Base-by-base conservation (phyloP, 1,139 yeast genomes). In the Petasospora fabianii region DNA sequence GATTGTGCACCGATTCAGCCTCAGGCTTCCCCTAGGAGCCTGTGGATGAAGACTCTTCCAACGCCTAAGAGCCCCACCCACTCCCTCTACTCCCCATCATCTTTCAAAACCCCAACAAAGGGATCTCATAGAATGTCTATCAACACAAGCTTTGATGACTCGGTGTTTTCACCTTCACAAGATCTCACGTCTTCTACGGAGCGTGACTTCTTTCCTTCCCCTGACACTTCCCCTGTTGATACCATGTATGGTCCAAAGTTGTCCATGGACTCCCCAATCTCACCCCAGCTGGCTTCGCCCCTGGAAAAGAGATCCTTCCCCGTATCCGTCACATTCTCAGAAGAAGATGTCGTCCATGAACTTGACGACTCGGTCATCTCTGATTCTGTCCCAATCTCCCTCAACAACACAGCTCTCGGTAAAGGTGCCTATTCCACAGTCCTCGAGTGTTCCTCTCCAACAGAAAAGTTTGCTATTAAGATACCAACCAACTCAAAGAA, bases 361-460 rank as follows among this genome's bases (percentile, higher is more conserved):
- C 34, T 46, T 21, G 37, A 34, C 3, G 42, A 35, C 21, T 39
- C 46, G 2, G 16, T 26, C 16, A 6, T 46, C 18, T 34, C 31
- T 4, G 41, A 33, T 16, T 39, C 46, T 2, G 27, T 39, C 13
- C 4, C 24, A 2, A 11, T 43, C 13, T 17, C 15, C 12, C 10
- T 15, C 6, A 21, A 29, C 11, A 30, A 31, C 16, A 27, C 5
- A 14, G 16, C 27, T 3, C 22, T 63, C 6, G 66, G 66, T 0
- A 44, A 44, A 19, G 67, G 67, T 4, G 52, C 64, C 2, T 58
- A 51, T 38, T 56, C 64, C 2, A 55, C 54, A 22, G 66, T 62
- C 8, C 53, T 55, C 9, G 35, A 39, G 10, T 41, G 43, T 24
- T 10, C 34, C 7, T 8, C 8, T 8, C 18, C 30, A 5, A 27